Evolutionary conservation across 768 basidiomycete species (phyloP).

Genomic region (Suillus brevipes): DNA sequence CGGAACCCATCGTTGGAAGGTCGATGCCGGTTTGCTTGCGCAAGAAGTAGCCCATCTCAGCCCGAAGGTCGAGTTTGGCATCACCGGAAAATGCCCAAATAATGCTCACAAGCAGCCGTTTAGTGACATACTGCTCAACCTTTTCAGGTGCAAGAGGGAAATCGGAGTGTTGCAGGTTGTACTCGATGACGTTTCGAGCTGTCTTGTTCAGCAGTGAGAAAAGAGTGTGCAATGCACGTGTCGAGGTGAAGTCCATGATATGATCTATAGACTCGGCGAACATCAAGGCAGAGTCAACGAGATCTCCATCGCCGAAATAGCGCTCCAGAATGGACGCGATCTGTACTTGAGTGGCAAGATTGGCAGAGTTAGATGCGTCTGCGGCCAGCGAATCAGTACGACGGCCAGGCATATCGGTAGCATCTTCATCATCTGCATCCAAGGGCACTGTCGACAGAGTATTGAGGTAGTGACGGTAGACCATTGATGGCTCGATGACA

Average conservation of each 20-base stretch:
- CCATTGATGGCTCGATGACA: conserved; percentile 87
- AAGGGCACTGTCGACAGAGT: conserved; percentile 73
- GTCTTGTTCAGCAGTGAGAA: conserved; percentile 98
- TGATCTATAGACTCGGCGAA: conserved; percentile 89
- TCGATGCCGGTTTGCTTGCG: conserved; percentile 86
- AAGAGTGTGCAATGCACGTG: conserved; percentile 90
- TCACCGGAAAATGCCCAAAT: conserved; percentile 99
- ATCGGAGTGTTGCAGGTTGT: conserved; percentile 92
- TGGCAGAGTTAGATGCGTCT: conserved; percentile 56
- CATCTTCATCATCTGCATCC: conserved; percentile 89
- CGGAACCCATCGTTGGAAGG: conserved; percentile 71
- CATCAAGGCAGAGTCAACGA: conserved; percentile 75
- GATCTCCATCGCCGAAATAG: conserved; percentile 79
- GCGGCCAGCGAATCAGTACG: conserved; percentile 45
- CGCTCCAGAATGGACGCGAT: conserved; percentile 74
- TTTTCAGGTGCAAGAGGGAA: conserved; percentile 86
- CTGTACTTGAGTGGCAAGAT: conserved; percentile 74
- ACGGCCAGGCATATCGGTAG: conserved; percentile 59
- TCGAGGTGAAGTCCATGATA: conserved; percentile 97
- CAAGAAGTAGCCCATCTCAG: conserved; percentile 87
- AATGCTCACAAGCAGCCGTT: conserved; percentile 85
- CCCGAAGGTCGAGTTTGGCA: conserved; percentile 85
- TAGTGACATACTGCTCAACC: conserved; percentile 88
- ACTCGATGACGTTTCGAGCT: conserved; percentile 88
- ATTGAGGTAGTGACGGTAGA: conserved; percentile 85